Evolutionary conservation across 257 asterid species (phyloP).

Genomic region (Prunella vulgaris): DNA sequence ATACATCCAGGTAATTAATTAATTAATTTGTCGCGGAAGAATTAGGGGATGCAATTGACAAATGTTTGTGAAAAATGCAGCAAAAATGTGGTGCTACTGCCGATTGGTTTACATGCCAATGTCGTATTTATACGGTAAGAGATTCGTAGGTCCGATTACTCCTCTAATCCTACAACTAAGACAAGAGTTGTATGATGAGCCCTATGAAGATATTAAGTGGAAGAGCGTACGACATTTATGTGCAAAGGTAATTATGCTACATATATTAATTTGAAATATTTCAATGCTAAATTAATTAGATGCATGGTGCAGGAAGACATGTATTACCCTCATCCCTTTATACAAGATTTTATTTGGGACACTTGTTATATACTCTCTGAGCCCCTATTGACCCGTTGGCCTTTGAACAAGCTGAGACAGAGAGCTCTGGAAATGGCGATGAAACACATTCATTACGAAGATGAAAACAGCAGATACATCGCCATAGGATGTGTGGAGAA

Average conservation of each 20-base stretch:
- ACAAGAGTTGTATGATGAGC: conserved; percentile 61
- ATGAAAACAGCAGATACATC: conserved; percentile 65
- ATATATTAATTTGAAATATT: background rate
- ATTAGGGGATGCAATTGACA: too few relatives aligned
- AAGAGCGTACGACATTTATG: conserved; percentile 50
- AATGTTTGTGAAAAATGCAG: conserved; percentile 29
- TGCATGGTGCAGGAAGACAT: conserved; percentile 54
- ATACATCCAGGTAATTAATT: conserved; percentile 57
- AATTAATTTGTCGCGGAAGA: background rate
- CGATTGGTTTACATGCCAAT: conserved; percentile 80
- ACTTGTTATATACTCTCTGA: conserved; percentile 46
- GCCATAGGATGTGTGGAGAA: conserved; percentile 70
- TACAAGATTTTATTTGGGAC: conserved; percentile 73
- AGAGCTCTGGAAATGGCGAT: conserved; percentile 59
- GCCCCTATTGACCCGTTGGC: conserved; percentile 75
- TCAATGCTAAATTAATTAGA: too few relatives aligned
- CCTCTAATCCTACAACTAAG: conserved; percentile 53
- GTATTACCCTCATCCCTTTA: conserved; percentile 67
- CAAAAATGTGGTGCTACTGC: conserved; percentile 73
- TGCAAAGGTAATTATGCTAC: conserved; percentile 44
- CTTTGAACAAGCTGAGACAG: conserved; percentile 55
- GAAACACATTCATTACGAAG: conserved; percentile 73
- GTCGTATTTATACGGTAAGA: conserved; percentile 73
- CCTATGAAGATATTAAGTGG: conserved; percentile 51
- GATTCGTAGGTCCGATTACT: conserved; percentile 67